Conservation (phyloP, 2,329 filamentous ascomycete genomes). For the Diplodia corticola region DNA sequence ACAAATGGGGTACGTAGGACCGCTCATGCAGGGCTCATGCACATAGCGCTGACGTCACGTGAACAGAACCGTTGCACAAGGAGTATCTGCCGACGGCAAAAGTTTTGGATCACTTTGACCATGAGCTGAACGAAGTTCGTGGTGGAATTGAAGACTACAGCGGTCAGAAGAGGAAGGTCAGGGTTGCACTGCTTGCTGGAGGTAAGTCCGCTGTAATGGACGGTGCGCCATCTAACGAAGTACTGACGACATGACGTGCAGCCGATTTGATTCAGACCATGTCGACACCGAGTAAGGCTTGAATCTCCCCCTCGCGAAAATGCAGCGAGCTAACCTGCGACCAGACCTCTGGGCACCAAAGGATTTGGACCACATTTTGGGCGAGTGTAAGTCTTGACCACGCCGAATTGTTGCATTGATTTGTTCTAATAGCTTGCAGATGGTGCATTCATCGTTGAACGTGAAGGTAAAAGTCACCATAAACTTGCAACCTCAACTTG, state of each 20-base stretch:
- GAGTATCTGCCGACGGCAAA: constrained; percentile 86
- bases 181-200: constrained; percentile 80
- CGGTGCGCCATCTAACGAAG: not conserved
- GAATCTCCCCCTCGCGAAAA: not conserved
- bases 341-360: constrained; percentile 71
- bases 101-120: constrained; percentile 86
- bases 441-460: constrained; percentile 83
- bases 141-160: constrained; percentile 70
- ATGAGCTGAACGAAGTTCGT: constrained; percentile 80
- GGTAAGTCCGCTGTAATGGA: constrained; percentile 1
- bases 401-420: not conserved
- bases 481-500: constrained; percentile 60
- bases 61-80: constrained; percentile 78
- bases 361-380: constrained; percentile 85
- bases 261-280: constrained; percentile 55
- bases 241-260: not conserved
- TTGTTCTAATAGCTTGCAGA: constrained; percentile 34
- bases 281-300: constrained; percentile 45
- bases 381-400: constrained; percentile 69
- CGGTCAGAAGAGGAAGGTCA: constrained; percentile 66
- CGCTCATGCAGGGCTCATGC: not conserved
- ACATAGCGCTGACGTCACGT: constrained; percentile 39
- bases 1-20: constrained; percentile 41
- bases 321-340: constrained; percentile 31
- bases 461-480: constrained; percentile 61